Evolutionary conservation across 2,329 filamentous ascomycete genomes (phyloP), one percentile per base, ranked within the genome.

Genomic region (Aspergillus caelatus): DNA sequence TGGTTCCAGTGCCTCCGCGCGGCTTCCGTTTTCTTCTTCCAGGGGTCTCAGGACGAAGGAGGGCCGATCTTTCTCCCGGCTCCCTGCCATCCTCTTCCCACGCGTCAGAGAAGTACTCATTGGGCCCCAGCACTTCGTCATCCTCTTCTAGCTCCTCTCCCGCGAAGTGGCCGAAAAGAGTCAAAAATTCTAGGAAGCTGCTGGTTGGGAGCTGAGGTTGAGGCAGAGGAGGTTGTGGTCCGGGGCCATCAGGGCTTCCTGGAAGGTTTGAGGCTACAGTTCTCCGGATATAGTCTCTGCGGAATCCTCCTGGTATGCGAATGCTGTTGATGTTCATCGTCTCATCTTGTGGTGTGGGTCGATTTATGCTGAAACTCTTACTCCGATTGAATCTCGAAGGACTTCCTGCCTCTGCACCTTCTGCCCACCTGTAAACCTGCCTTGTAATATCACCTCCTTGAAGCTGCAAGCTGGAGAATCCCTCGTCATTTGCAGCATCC

Each of bases 61-160:
- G 83, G 2, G 92, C 88, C 71, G 92, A 96, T 65, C 93, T 89
- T 77, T 98, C 95, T 80, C 93, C 92, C n/a, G 91, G 89, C 70
- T 94, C 91, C 66, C 87, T 88, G 88, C 68, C 87, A 86, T 65
- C 78, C 82, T 66, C 77, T 58, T 89, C 87, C 63, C 89, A 89
- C 26, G 88, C 84, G 69, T 91, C 91, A 0, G 92, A 94, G 75
- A 97, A 97, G 78, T 97, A 97, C 74, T 97, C 94, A 75, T 96
- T 91, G 1, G 93, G 92, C 6, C 86, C 88, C 16, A 97, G 82
- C 1, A 89, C 92, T 77, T 98, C 94, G 71, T 98, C 95, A 71
- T 98, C 95, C 78, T 99, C 95, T 76, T 97, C 94, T 14, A 99
- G 85, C 75, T 97, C 91, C 78, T 99, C 95, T 79, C 95, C 95